Evolutionary conservation across 176 grass and related monocot species (phyloP), one percentile per base, ranked within the genome.

Genomic region (Raddia guianensis): DNA sequence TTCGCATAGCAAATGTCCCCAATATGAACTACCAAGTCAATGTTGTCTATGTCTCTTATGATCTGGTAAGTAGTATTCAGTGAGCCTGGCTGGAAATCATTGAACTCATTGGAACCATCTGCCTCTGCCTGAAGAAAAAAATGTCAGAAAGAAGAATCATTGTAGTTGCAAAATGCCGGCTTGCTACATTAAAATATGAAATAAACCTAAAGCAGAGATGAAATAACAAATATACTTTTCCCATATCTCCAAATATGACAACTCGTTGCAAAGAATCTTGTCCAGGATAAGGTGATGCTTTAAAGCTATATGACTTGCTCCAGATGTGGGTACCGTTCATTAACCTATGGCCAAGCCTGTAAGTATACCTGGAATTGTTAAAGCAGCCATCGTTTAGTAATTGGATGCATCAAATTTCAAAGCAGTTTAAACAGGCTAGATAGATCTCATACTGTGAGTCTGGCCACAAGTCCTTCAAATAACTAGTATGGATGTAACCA

Each of bases 231-330:
- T 76, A 11, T 81, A 98, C 92, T 88, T 98, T 98, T 68, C 90
- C 95, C 95, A 94, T 98, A 49, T 98, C 95, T 55, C 95, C 95
- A 76, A 94, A 94, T 87, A 94, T 98, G 49, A 94, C 73, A 46
- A 98, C 84, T 45, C 79, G 66, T 74, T 95, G 92, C 68, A 98
- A 60, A 67, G 92, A 98, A 81, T 92, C 86, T 79, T 94, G 90
- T 52, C 90, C 92, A 52, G 92, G 95, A 68, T 92, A 98, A 68
- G 95, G 92, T 15, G 95, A 92, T 66, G 95, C 92, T 73, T 64
- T 87, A 64, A 98, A 98, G 63, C 75, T 94, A 49, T 92, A 98
- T 74, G 83, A 66, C 63, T 79, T 81, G 52, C 92, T 94, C 92
- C 92, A 98, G 50, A 93, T 46, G 40, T 82, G 71, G 15, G 88